Evolutionary conservation across 1,284 basidiomycete genomes (phyloP).

Genomic region (Hemileia vastatrix): DNA sequence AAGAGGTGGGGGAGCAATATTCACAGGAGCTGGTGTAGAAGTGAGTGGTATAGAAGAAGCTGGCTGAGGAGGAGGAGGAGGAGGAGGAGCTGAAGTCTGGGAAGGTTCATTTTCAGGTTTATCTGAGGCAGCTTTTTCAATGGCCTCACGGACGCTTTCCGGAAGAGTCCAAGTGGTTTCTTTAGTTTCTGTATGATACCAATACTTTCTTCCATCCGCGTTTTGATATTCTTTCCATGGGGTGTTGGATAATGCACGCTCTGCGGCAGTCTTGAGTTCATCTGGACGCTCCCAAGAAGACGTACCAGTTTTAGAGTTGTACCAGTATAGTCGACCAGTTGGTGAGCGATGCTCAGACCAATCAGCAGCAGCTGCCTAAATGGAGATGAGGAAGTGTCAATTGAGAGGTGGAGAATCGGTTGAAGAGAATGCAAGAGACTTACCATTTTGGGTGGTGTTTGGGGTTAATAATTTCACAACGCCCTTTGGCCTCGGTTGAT

Average conservation of each 20-base stretch:
- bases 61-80: constrained; percentile 5
- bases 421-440: too few species aligned
- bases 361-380: too few species aligned
- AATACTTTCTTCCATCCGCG: constrained; percentile 70
- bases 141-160: constrained; percentile 65
- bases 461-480: too few species aligned
- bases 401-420: too few species aligned
- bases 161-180: constrained; percentile 96
- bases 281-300: constrained; percentile 35
- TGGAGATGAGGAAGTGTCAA: too few species aligned
- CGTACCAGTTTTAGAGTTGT: constrained; percentile 49
- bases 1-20: constrained; percentile 24
- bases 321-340: constrained; percentile 76
- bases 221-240: constrained; percentile 85
- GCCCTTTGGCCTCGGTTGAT: too few species aligned
- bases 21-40: constrained; percentile 10
- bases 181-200: constrained; percentile 72
- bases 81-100: constrained; percentile 7
- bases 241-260: constrained; percentile 32
- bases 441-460: too few species aligned
- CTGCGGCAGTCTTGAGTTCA: constrained; percentile 36
- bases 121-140: constrained; percentile 75
- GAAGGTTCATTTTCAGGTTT: constrained; percentile 36
- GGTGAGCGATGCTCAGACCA: constrained; percentile 52
- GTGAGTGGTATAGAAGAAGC: constrained; percentile 17